Percentiles rank a stretch among this genome's conserved stretches.
phyloP scores from a whole-genome alignment of 768 basidiomycete species.

The Lactarius indigo region DNA sequence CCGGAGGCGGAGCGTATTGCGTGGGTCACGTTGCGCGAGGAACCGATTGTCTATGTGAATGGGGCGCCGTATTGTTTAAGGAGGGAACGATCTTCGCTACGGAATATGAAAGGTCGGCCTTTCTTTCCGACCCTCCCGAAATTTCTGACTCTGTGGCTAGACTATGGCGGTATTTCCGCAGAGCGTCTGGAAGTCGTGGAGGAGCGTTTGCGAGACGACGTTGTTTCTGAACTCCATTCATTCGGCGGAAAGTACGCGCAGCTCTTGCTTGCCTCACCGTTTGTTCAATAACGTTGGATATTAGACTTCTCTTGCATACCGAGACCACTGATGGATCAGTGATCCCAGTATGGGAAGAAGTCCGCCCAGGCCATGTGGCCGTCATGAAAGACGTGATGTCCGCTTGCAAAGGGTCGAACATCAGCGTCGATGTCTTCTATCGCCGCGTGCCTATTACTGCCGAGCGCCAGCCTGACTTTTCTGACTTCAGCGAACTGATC shows the following conservation, averaged over 20 bases:
- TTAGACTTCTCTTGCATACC: conserved; percentile 81
- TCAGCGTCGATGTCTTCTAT: conserved; percentile 69
- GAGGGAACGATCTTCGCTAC: conserved; percentile 76
- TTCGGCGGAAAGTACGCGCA: conserved; percentile 77
- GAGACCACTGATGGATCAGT: conserved; percentile 86
- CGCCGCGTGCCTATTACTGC: conserved; percentile 90
- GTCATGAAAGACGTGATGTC: conserved; percentile 90
- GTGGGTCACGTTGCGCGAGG: conserved; percentile 94
- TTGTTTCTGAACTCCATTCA: conserved; percentile 72
- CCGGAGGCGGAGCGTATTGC: conserved; percentile 61
- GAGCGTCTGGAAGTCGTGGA: conserved; percentile 87
- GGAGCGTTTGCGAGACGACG: conserved; percentile 84
- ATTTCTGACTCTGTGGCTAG: conserved; percentile 36
- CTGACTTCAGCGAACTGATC: conserved; percentile 72
- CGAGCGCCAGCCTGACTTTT: conserved; percentile 73
- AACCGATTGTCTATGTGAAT: conserved; percentile 89
- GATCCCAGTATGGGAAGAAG: conserved; percentile 94
- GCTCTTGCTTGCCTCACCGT: background rate
- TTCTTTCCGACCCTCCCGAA: background rate
- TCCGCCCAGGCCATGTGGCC: conserved; percentile 62
- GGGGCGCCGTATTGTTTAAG: conserved; percentile 89
- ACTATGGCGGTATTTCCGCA: conserved; percentile 94
- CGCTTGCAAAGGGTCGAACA: conserved; percentile 39
- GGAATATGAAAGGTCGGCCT: conserved; percentile 85
- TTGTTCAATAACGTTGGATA: background rate